Evolutionary conservation across 768 basidiomycete genomes (phyloP).

Genomic region (Collybia sp.): DNA sequence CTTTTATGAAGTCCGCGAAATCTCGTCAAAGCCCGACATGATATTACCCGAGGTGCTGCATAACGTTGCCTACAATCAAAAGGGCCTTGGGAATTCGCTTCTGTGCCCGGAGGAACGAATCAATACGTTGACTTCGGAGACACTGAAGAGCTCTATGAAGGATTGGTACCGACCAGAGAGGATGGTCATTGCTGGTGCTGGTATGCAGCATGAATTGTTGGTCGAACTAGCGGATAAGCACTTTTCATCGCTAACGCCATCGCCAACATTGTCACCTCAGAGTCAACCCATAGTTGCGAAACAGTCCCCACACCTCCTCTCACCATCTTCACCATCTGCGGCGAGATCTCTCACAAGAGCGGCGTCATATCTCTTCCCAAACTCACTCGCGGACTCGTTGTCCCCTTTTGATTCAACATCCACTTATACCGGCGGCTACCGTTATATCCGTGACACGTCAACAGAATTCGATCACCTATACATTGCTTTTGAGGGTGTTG

Average conservation of each 20-base stretch:
- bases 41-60: slow-evolving; percentile 90
- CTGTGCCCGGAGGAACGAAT: slow-evolving; percentile 87
- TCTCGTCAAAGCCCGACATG: slow-evolving; percentile 86
- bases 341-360: slow-evolving; percentile 72
- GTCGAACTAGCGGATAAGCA: slow-evolving; percentile 82
- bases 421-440: slow-evolving; percentile 83
- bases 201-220: slow-evolving; percentile 85
- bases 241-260: slow-evolving; percentile 65
- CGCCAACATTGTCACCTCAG: slow-evolving; percentile 21
- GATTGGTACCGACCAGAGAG: slow-evolving; percentile 92
- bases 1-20: slow-evolving; percentile 86
- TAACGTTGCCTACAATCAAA: slow-evolving; percentile 71
- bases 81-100: slow-evolving; percentile 85
- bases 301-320: slow-evolving; percentile 53
- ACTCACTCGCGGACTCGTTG: slow-evolving; percentile 20
- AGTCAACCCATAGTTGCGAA: slow-evolving; percentile 16
- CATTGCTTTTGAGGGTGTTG: slow-evolving; percentile 86
- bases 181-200: slow-evolving; percentile 94
- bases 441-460: slow-evolving; percentile 53
- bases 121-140: slow-evolving; percentile 52
- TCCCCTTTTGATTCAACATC: slow-evolving; percentile 31
- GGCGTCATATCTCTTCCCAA: slow-evolving; percentile 69
- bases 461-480: slow-evolving; percentile 91
- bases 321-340: slow-evolving; percentile 46
- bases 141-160: slow-evolving; percentile 59